phyloP scores from a whole-genome alignment of 2,329 filamentous ascomycete species.

The Annulohypoxylon truncatum region DNA sequence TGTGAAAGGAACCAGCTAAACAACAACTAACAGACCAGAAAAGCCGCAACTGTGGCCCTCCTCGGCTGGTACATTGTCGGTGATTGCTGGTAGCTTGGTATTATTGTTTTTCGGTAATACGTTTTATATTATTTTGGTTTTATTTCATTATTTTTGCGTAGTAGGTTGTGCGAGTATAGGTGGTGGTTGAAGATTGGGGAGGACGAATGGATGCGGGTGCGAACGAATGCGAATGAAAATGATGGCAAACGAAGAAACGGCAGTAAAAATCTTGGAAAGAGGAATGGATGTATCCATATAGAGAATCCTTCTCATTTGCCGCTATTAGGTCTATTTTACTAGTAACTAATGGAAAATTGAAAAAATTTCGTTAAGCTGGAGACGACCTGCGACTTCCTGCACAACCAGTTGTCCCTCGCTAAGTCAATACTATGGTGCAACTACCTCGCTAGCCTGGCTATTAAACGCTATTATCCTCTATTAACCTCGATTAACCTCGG shows the following conservation, averaged over 20 bases:
- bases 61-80: conserved; percentile 21
- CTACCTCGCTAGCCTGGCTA: conserved; percentile 5
- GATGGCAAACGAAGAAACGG: no score
- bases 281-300: neutral
- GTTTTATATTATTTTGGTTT: conserved; percentile 12
- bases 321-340: conserved; percentile 11
- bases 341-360: conserved; percentile 10
- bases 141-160: no score
- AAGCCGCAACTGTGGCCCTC: conserved; percentile 27
- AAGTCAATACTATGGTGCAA: neutral
- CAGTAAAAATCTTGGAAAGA: no score
- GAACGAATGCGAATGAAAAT: neutral
- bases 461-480: neutral
- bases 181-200: conserved; percentile 6
- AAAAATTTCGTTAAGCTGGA: conserved; percentile 15
- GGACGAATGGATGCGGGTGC: conserved; percentile 1
- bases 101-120: conserved; percentile 9
- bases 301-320: neutral
- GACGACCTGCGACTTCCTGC: conserved; percentile 4
- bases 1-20: conserved; percentile 2
- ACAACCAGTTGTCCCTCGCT: conserved; percentile 12
- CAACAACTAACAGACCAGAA: conserved; percentile 24
- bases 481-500: conserved; percentile 16
- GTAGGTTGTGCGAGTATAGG: conserved; percentile 1
- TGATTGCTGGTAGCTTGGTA: conserved; percentile 10